Conservation (phyloP, 2,329 filamentous ascomycete species). For the Trichophyton rubrum region DNA sequence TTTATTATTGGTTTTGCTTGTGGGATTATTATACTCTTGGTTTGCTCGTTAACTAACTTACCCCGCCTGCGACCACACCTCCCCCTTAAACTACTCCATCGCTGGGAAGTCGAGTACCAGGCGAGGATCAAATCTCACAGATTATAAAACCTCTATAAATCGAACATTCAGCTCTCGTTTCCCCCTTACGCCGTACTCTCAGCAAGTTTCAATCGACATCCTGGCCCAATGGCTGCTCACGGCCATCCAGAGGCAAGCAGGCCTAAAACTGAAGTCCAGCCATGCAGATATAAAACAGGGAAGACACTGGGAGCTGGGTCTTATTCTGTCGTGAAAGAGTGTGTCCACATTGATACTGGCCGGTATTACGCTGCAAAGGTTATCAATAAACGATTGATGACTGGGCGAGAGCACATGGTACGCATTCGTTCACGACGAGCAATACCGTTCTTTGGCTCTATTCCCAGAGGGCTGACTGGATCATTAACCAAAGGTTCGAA, state of each 20-base stretch:
- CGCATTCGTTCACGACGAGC: background rate
- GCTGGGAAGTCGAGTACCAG: background rate
- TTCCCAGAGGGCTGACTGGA: background rate
- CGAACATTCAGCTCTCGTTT: background rate
- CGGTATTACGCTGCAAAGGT: slow-evolving; percentile 98
- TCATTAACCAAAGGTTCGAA: slow-evolving; percentile 55
- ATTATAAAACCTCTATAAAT: background rate
- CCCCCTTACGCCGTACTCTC: background rate
- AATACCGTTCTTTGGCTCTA: background rate
- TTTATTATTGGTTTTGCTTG: background rate
- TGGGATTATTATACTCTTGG: background rate
- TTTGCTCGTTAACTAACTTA: background rate
- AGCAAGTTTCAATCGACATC: background rate
- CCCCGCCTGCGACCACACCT: background rate
- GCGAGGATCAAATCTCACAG: background rate
- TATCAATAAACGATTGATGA: slow-evolving; percentile 98
- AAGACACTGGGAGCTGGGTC: slow-evolving; percentile 95
- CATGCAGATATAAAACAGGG: slow-evolving; percentile 95
- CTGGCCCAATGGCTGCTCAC: slow-evolving; percentile 9
- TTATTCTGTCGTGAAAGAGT: slow-evolving; percentile 98
- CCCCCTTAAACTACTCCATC: background rate
- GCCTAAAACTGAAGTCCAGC: slow-evolving; percentile 57
- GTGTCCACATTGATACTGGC: slow-evolving; percentile 94
- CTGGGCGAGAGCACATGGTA: slow-evolving; percentile 95
- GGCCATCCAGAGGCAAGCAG: slow-evolving; percentile 5